A percentile compares a stretch with the other conserved stretches of the same genome.
Evolutionary conservation across 495 filamentous ascomycete genomes (phyloP).

Genomic region (Penicillium simplicissimum): DNA sequence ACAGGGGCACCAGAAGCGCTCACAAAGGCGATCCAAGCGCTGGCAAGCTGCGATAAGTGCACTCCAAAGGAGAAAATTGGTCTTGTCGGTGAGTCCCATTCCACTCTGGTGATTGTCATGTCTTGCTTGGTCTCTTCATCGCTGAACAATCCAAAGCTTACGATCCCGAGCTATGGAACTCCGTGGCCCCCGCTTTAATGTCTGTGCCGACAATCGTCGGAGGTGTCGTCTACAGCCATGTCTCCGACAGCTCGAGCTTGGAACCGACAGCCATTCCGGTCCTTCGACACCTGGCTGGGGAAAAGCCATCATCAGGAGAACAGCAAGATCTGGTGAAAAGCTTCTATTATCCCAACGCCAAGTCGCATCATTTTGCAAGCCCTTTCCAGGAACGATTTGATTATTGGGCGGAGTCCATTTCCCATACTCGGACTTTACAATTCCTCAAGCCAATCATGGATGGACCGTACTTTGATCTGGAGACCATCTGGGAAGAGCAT

Average conservation of each 20-base stretch:
- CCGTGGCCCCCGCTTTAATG: neutral
- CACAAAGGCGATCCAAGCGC: neutral
- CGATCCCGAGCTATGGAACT: constrained; percentile 1
- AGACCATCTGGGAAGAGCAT: constrained; percentile 57
- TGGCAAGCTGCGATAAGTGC: neutral
- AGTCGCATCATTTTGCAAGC: neutral
- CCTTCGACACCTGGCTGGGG: neutral
- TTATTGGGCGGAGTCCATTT: constrained; percentile 13
- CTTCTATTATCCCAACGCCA: neutral
- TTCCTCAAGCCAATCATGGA: constrained; percentile 23
- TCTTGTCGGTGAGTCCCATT: neutral
- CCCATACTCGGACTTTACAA: constrained; percentile 22
- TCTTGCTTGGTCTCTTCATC: too few species aligned
- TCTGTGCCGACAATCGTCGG: neutral
- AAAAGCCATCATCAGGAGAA: neutral
- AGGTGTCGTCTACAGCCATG: neutral
- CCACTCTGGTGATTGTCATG: neutral
- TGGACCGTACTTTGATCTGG: constrained; percentile 51
- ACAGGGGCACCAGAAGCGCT: neutral
- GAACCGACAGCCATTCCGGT: neutral
- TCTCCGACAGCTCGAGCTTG: neutral
- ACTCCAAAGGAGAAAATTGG: constrained; percentile 1
- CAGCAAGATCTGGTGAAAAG: neutral
- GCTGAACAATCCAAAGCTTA: neutral
- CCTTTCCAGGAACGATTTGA: constrained; percentile 15